Evolutionary conservation across 306 rosid species (phyloP).

Genomic region (Mucuna pruriens): DNA sequence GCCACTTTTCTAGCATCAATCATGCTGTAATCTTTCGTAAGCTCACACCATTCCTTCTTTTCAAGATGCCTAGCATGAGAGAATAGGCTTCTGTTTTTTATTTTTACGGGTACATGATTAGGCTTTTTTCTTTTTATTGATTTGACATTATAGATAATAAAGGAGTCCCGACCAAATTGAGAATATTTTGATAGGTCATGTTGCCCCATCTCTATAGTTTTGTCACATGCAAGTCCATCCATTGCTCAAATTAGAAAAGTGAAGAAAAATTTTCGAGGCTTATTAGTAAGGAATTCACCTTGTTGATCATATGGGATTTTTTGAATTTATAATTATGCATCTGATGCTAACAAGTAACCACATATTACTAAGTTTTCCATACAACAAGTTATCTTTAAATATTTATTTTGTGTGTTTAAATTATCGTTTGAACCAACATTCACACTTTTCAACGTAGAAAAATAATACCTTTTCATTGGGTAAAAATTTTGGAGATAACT

Average conservation of each 20-base stretch:
- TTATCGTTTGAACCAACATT: too few species aligned
- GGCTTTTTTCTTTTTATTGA: neutral
- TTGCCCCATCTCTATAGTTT: constrained; percentile 3
- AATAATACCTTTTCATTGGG: too few species aligned
- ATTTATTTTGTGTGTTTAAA: too few species aligned
- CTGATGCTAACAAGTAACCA: neutral
- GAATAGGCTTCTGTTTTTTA: neutral
- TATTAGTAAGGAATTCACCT: neutral
- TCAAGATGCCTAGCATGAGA: constrained; percentile 25
- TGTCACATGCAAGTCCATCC: constrained; percentile 8
- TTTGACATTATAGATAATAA: constrained; percentile 2
- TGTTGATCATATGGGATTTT: neutral
- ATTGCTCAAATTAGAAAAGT: neutral
- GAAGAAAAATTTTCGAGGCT: neutral
- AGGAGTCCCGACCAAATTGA: constrained; percentile 15
- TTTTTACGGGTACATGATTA: neutral
- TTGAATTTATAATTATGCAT: neutral
- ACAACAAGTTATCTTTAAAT: neutral
- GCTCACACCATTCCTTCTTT: constrained; percentile 32
- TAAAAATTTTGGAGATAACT: too few species aligned
- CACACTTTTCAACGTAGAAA: too few species aligned
- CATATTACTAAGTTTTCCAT: neutral
- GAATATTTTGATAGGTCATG: constrained; percentile 14
- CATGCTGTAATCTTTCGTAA: constrained; percentile 38
- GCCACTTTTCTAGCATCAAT: constrained; percentile 46